Base-by-base conservation (phyloP, 768 basidiomycete genomes). In the Rubroboletus satanas region DNA sequence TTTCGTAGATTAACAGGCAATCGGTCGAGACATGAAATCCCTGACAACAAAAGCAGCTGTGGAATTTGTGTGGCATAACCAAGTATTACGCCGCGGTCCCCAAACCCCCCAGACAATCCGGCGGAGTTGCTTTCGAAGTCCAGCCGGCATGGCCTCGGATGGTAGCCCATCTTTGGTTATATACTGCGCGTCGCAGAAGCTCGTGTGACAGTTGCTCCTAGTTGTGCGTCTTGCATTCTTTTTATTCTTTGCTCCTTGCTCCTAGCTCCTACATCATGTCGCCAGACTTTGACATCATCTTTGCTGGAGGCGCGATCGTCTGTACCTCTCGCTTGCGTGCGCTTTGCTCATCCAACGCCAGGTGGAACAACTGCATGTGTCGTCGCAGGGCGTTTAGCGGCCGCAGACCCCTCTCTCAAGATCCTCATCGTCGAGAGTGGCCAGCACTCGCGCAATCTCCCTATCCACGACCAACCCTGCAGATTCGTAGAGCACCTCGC, bases 341-440 rank as follows among this genome's bases (percentile, higher is more conserved):
- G 0, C 41, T 18, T 46, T 49, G 17, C 41, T 57, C 7, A 45
- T 8, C 9, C 8, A 28, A 15, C 7, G 0, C 7, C 54, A 74
- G 76, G 74, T 5, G 85, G 85, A 32, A 74, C 82, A 5, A 56
- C 77, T n/a, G 82, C 78, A 5, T 84, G 84, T 58, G 71, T 87
- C 9, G 66, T 76, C 17, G 85, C 74, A 2, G 68, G 73, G 0
- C 77, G 84, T 33, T 75, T 88, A 4, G 73, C 79, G 0, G 74
- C 74, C 0, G 80, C 82, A 0, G 78, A 84, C 39, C 78, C 83
- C 0, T 64, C 69, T 4, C 66, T 87, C 47, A 81, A 74, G 60
- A 83, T 87, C 45, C 78, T 87, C 12, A 65, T 86, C 43, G 63
- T 87, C 23, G 86, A 88, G 69, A 75, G 79, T 12, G 86, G 85